phyloP scores from a whole-genome alignment of 164 flowering plant genomes.

The Warburgia ugandensis region DNA sequence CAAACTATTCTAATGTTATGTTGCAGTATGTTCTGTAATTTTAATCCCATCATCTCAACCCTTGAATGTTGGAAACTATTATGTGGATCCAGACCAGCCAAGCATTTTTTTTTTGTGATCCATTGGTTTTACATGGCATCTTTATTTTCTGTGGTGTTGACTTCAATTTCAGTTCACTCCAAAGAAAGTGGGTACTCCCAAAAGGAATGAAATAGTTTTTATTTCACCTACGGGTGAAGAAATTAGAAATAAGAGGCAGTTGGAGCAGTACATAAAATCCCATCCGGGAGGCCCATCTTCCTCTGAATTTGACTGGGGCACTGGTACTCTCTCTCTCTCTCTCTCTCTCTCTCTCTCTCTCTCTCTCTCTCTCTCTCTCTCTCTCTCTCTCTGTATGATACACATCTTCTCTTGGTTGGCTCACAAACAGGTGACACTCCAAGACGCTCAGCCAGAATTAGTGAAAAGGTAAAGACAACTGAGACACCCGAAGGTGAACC shows the following conservation, averaged over 20 bases:
- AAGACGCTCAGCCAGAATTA: slow-evolving; percentile 44
- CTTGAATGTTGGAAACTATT: no score
- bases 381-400: slow-evolving; percentile 6
- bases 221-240: slow-evolving; percentile 48
- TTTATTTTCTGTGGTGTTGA: background rate
- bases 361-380: slow-evolving; percentile 10
- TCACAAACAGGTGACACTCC: slow-evolving; percentile 43
- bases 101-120: no score
- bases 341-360: slow-evolving; percentile 9
- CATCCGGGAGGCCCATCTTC: slow-evolving; percentile 36
- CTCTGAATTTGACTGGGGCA: slow-evolving; percentile 43
- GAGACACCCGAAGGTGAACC: slow-evolving; percentile 33
- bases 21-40: no score
- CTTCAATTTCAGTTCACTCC: slow-evolving; percentile 24
- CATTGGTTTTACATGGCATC: background rate
- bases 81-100: no score
- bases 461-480: slow-evolving; percentile 35
- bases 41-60: no score
- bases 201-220: slow-evolving; percentile 34
- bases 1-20: no score
- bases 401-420: background rate
- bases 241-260: slow-evolving; percentile 28
- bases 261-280: slow-evolving; percentile 33
- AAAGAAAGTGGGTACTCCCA: slow-evolving; percentile 28
- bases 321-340: slow-evolving; percentile 23